These are phyloP conservation scores for Colletotrichum sansevieriae DNA, from an alignment of 2,329 filamentous ascomycete species.

Conservation along the genomic window DNA sequence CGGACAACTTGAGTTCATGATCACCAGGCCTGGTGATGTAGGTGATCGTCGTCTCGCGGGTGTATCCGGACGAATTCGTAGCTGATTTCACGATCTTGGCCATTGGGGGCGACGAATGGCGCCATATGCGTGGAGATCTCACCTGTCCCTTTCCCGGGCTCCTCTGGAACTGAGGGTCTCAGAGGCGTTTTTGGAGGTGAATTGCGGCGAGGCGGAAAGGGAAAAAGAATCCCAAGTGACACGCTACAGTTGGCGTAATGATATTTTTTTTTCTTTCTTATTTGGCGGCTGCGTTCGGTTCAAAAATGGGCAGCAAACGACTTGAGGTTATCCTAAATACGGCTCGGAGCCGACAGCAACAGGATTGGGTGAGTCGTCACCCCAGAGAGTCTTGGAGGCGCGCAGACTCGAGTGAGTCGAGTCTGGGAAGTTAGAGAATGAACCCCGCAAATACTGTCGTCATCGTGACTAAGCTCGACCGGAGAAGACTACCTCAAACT, in stretches of 20 bases:
- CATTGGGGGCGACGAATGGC: background rate
- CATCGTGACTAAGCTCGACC: constrained; percentile 37
- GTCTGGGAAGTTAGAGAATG: constrained; percentile 22
- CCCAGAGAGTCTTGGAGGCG: background rate
- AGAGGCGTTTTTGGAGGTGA: background rate
- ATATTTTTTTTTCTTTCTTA: too few species aligned
- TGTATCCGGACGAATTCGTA: constrained; percentile 30
- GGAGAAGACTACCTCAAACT: background rate
- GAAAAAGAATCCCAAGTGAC: background rate
- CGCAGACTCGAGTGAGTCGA: background rate
- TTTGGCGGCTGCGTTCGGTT: too few species aligned
- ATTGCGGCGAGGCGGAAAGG: background rate
- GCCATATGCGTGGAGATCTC: background rate
- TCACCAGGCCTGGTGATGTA: constrained; percentile 34
- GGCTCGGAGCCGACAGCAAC: background rate
- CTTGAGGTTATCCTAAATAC: background rate
- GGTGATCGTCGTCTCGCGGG: constrained; percentile 28
- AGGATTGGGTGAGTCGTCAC: constrained; percentile 2
- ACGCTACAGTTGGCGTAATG: constrained; percentile 1
- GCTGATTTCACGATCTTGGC: background rate
- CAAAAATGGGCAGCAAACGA: too few species aligned
- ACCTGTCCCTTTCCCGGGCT: constrained; percentile 10
- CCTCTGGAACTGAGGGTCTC: constrained; percentile 29
- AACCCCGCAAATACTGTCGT: constrained; percentile 42
- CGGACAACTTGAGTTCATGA: constrained; percentile 25